Conservation (phyloP, 805 yeast genomes). For the Vanderwaltozyma verrucispora region DNA sequence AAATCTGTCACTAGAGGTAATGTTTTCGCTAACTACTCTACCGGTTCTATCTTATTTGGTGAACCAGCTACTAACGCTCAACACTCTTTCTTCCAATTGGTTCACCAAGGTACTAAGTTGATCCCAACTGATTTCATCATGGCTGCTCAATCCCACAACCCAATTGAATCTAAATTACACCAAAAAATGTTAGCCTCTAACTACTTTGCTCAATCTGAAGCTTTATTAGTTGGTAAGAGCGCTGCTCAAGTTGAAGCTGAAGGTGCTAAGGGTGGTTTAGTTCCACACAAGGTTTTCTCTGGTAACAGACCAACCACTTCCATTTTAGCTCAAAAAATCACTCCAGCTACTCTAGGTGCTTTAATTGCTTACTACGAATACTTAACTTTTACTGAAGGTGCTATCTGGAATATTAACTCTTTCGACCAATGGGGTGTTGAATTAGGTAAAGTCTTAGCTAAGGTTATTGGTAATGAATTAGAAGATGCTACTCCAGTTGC, state of each 20-base stretch:
- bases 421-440: slow-evolving; percentile 99
- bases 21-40: slow-evolving; percentile 84
- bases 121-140: slow-evolving; percentile 95
- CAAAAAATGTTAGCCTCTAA: slow-evolving; percentile 98
- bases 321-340: slow-evolving; percentile 87
- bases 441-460: slow-evolving; percentile 95
- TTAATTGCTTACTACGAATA: slow-evolving; percentile 97
- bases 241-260: slow-evolving; percentile 75
- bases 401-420: slow-evolving; percentile 98
- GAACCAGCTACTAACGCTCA: slow-evolving; percentile 99
- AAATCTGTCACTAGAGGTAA: slow-evolving; percentile 92
- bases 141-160: slow-evolving; percentile 97
- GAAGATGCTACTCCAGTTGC: slow-evolving; percentile 46
- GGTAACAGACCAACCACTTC: slow-evolving; percentile 99
- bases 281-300: slow-evolving; percentile 92
- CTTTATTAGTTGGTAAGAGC: slow-evolving; percentile 92
- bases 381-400: slow-evolving; percentile 96
- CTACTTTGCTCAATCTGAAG: slow-evolving; percentile 97
- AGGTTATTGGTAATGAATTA: slow-evolving; percentile 86
- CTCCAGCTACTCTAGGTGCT: slow-evolving; percentile 94
- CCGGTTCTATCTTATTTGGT: slow-evolving; percentile 93
- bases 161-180: slow-evolving; percentile 86
- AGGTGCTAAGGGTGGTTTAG: slow-evolving; percentile 76
- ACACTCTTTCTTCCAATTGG: slow-evolving; percentile 98
- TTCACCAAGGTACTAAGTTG: slow-evolving; percentile 97